Evolutionary conservation across 139 green algal species (phyloP), one percentile per base, ranked within the genome.

Genomic region (Picochlorum sp.): DNA sequence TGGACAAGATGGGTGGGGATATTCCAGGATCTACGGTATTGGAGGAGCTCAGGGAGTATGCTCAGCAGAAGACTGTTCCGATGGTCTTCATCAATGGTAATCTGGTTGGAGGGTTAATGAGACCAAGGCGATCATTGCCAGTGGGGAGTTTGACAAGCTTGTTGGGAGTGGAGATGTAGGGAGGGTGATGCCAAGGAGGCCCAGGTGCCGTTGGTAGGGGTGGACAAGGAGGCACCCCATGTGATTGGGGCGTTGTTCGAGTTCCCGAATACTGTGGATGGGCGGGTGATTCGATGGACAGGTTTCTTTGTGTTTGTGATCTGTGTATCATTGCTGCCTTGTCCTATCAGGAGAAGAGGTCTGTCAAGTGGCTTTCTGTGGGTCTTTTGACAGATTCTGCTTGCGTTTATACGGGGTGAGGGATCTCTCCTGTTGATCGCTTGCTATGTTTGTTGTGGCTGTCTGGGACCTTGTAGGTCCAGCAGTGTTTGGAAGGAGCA

Each of bases 251-350:
- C 68, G 28, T 57, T 82, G 2, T 70, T 82, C 32, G 50, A 70
- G 45, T 82, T 82, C 38, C 76, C 76, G 2, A 68, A 82, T 63
- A 73, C 55, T 10, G 45, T 79, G 18, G 74, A 81, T 60, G 62
- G 59, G 57, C 49, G 68, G 1, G 54, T 75, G 3, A 67, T 72
- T 11, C 74, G 76, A 16, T 45, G 81, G 21, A 56, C 65, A 38
- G 68, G 38, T 37, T 32, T 77, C 32, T 65, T 69, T 63, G 54
- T 61, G 2, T 76, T 77, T 52, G 45, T 72, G 28, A 52, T 73
- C 11, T 71, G 55, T 28, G 38, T 80, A 47, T 78, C 37, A 21
- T 67, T 9, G 61, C 61, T 51, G 52, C 73, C 38, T 68, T 68
- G 44, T 9, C 52, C 37, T 73, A 65, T 47, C 72, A 77, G 47